Percentiles rank a stretch among this genome's conserved stretches.
phyloP scores from a whole-genome alignment of 441 rosid genomes.

The Pelargonium cotyledonis region DNA sequence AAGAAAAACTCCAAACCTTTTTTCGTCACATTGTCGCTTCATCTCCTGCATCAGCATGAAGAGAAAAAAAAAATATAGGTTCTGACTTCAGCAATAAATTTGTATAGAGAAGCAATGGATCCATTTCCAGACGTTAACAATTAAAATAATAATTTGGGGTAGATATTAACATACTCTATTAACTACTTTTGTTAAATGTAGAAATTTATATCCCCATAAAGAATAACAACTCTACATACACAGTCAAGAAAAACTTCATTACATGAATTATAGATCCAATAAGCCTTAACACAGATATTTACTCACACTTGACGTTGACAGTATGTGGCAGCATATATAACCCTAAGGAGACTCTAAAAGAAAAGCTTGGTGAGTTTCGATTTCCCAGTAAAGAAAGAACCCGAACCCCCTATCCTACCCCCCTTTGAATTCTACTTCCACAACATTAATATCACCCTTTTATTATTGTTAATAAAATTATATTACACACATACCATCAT shows the following conservation, averaged over 20 bases:
- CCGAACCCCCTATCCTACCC: no score
- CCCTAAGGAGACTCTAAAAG: not conserved
- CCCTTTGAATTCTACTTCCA: not conserved
- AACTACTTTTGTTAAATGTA: not conserved
- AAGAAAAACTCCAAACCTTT: conserved; percentile 36
- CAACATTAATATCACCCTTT: not conserved
- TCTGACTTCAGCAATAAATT: conserved; percentile 5
- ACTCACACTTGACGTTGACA: not conserved
- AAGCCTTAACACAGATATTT: not conserved
- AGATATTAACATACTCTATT: not conserved
- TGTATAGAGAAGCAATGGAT: not conserved
- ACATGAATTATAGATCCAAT: not conserved
- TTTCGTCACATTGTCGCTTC: conserved; percentile 66
- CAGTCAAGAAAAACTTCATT: not conserved
- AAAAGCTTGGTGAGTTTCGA: no score
- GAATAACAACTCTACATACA: not conserved
- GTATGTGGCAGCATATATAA: not conserved
- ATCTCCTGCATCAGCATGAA: conserved; percentile 49
- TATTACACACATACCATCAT: not conserved
- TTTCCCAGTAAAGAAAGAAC: no score
- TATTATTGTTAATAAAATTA: not conserved
- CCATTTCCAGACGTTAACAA: not conserved
- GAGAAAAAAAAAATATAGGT: conserved; percentile 15
- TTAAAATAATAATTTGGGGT: not conserved
- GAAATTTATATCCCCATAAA: not conserved